These are phyloP conservation scores for Xylaria intraflava DNA, from an alignment of 495 filamentous ascomycete genomes.

Conservation along the genomic window DNA sequence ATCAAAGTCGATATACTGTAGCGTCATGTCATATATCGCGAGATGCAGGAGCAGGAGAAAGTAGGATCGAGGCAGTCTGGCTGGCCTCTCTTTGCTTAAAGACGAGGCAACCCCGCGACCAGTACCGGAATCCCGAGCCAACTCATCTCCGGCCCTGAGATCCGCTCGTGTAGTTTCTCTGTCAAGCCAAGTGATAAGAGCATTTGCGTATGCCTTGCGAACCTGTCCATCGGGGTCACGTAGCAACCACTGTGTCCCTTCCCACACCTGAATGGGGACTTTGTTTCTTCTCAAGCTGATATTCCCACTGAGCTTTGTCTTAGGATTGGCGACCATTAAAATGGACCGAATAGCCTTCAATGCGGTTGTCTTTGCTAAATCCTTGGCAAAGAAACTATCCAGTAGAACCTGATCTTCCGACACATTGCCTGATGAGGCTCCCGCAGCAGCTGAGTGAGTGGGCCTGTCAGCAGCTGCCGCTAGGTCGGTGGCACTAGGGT, in stretches of 20 bases:
- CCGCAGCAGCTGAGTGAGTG: slow-evolving; percentile 21
- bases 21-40: slow-evolving; percentile 75
- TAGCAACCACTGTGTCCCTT: slow-evolving; percentile 84
- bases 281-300: slow-evolving; percentile 60
- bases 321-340: slow-evolving; percentile 67
- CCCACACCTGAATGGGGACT: slow-evolving; percentile 76
- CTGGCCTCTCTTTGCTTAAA: slow-evolving; percentile 51
- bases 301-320: slow-evolving; percentile 50
- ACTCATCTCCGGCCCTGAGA: slow-evolving; percentile 53
- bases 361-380: slow-evolving; percentile 65
- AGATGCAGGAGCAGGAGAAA: slow-evolving; percentile 83
- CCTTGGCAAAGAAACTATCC: slow-evolving; percentile 66
- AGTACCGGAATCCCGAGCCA: slow-evolving; percentile 32
- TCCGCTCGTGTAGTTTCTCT: slow-evolving; percentile 69
- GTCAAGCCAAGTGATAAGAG: slow-evolving; percentile 72
- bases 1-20: slow-evolving; percentile 62
- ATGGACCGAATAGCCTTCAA: slow-evolving; percentile 77
- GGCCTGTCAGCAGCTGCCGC: slow-evolving; percentile 34
- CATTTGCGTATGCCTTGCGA: slow-evolving; percentile 74
- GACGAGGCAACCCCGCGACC: slow-evolving; percentile 65
- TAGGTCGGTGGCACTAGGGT: slow-evolving; percentile 35
- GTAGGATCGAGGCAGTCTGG: slow-evolving; percentile 50
- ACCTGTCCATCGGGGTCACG: slow-evolving; percentile 70
- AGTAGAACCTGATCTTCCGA: slow-evolving; percentile 33
- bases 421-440: slow-evolving; percentile 22